Evolutionary conservation across 768 basidiomycete genomes (phyloP).

Genomic region (Phylloporus scabripes): DNA sequence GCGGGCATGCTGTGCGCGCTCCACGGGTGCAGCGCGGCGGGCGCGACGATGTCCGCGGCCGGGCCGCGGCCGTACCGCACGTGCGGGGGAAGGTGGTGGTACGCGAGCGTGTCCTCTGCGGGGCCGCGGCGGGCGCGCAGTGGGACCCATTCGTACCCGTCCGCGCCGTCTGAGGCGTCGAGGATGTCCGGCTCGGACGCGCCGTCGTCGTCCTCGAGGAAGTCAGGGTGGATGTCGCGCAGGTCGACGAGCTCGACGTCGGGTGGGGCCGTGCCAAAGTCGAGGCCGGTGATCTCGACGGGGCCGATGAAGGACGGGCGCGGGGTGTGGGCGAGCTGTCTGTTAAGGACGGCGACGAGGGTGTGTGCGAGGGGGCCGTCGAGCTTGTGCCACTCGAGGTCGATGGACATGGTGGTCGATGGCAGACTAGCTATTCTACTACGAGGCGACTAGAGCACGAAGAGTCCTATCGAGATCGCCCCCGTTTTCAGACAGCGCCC

Average conservation of each 20-base stretch:
- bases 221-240: constrained; percentile 91
- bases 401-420: constrained; percentile 70
- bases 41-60: constrained; percentile 52
- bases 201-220: constrained; percentile 67
- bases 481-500: constrained; percentile 24
- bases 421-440: not conserved
- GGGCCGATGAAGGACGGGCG: constrained; percentile 96
- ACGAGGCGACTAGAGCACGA: constrained; percentile 19
- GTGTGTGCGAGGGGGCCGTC: constrained; percentile 63
- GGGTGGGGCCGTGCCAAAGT: constrained; percentile 80
- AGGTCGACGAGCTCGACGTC: constrained; percentile 89
- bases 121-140: constrained; percentile 54
- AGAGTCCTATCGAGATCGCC: constrained; percentile 27
- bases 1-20: too few relatives aligned
- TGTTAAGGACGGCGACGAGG: constrained; percentile 73
- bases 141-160: constrained; percentile 80
- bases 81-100: constrained; percentile 70
- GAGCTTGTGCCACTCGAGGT: constrained; percentile 88
- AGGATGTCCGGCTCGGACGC: constrained; percentile 34
- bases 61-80: constrained; percentile 59
- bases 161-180: constrained; percentile 57
- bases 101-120: constrained; percentile 47
- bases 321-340: constrained; percentile 60
- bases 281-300: constrained; percentile 76
- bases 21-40: constrained; percentile 46